A percentile compares a stretch with the other conserved stretches of the same genome.
Conservation (phyloP, 2,329 filamentous ascomycete species). For the Trichoderma asperellum region DNA sequence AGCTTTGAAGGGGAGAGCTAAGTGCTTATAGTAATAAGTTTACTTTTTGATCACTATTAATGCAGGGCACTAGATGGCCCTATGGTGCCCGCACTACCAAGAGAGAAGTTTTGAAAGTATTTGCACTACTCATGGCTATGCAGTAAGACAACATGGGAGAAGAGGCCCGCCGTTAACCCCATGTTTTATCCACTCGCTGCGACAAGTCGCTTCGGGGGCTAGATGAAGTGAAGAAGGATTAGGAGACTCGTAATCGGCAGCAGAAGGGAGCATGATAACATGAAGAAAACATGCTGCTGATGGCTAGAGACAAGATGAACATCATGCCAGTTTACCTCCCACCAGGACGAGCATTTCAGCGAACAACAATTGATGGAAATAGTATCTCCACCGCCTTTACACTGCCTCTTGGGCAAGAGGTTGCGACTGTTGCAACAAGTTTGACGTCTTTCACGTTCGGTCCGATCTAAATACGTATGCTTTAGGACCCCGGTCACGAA, state of each 20-base stretch:
- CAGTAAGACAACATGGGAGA: background rate
- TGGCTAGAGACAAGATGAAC: background rate
- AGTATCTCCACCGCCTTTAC: background rate
- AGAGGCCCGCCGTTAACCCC: background rate
- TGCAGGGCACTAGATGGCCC: background rate
- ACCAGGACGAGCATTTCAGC: background rate
- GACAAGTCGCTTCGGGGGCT: background rate
- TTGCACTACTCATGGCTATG: background rate
- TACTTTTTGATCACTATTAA: background rate
- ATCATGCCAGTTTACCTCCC: background rate
- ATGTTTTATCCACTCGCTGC: background rate
- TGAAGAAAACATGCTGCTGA: background rate
- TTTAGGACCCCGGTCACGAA: background rate
- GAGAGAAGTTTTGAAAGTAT: background rate
- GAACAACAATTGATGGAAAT: background rate
- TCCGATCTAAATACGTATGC: constrained; percentile 14
- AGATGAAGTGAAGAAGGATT: background rate
- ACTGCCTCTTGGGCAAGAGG: background rate
- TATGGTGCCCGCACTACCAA: background rate
- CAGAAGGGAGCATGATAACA: background rate
- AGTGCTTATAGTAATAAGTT: background rate
- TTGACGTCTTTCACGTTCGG: constrained; percentile 26
- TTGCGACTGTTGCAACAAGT: constrained; percentile 8
- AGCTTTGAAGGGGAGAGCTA: background rate
- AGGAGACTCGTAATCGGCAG: background rate